phyloP scores from a whole-genome alignment of 768 basidiomycete genomes.

The Serendipita vermifera region DNA sequence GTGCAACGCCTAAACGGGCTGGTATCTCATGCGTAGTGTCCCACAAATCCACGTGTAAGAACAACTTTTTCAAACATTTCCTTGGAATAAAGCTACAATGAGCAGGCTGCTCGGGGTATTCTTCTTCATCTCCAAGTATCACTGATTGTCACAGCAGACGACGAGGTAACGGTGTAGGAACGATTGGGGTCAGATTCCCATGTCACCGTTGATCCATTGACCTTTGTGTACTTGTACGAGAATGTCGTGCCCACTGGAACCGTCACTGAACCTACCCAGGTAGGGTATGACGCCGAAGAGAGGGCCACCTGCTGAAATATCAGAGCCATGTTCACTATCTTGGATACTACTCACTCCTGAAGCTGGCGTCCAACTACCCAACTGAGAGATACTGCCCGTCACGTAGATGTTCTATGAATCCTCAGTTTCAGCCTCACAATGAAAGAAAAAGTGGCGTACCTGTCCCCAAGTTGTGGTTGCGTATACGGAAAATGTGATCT shows the following conservation, averaged over 20 bases:
- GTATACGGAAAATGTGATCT: slow-evolving; percentile 40
- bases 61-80: no score
- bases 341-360: slow-evolving; percentile 34
- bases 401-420: slow-evolving; percentile 43
- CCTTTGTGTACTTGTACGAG: background rate
- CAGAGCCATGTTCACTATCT: no score
- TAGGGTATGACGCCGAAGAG: slow-evolving; percentile 28
- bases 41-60: no score
- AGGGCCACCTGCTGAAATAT: slow-evolving; percentile 33
- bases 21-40: no score
- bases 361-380: slow-evolving; percentile 39
- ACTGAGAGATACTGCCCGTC: slow-evolving; percentile 41
- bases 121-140: slow-evolving; percentile 37
- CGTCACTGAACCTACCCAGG: slow-evolving; percentile 7
- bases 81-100: no score
- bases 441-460: slow-evolving; percentile 22
- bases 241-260: background rate
- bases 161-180: slow-evolving; percentile 30
- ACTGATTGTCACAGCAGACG: slow-evolving; percentile 30
- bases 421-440: background rate
- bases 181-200: slow-evolving; percentile 56
- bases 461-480: slow-evolving; percentile 47
- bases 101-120: no score
- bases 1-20: no score
- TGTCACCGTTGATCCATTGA: slow-evolving; percentile 24